Conservation (phyloP, 2,329 filamentous ascomycete species). For the Penicillium brevicompactum region DNA sequence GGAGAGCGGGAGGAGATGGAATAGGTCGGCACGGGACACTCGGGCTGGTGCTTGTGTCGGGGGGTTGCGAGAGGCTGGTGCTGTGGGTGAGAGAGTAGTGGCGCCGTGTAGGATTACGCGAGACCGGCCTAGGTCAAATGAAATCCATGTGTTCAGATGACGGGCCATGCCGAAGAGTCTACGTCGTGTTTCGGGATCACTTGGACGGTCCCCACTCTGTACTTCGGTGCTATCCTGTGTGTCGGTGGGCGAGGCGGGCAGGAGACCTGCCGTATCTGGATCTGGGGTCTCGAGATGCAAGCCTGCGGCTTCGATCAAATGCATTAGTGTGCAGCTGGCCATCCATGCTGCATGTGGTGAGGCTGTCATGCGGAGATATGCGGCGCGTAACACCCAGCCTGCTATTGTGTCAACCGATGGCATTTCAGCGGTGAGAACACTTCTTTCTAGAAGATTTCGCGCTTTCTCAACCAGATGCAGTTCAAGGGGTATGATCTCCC, state of each 20-base stretch:
- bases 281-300: constrained; percentile 34
- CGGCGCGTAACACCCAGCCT: constrained; percentile 56
- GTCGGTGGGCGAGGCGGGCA: constrained; percentile 1
- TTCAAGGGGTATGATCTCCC: constrained; percentile 46
- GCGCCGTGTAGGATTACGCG: constrained; percentile 53
- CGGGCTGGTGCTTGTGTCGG: constrained; percentile 33
- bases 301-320: constrained; percentile 57
- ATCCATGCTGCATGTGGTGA: constrained; percentile 58
- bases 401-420: constrained; percentile 35
- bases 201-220: constrained; percentile 7
- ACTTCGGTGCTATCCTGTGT: neutral
- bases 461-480: constrained; percentile 51
- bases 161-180: constrained; percentile 55
- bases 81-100: constrained; percentile 38
- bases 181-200: constrained; percentile 42
- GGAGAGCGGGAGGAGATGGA: constrained; percentile 56
- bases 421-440: constrained; percentile 26
- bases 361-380: constrained; percentile 57
- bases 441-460: constrained; percentile 49
- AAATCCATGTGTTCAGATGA: constrained; percentile 62
- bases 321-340: constrained; percentile 60
- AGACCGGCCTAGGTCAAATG: constrained; percentile 60
- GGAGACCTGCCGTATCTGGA: constrained; percentile 8
- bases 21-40: constrained; percentile 43
- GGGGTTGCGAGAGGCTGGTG: neutral